Conservation (phyloP, 257 asterid genomes). For the Marsdenia floribunda region DNA sequence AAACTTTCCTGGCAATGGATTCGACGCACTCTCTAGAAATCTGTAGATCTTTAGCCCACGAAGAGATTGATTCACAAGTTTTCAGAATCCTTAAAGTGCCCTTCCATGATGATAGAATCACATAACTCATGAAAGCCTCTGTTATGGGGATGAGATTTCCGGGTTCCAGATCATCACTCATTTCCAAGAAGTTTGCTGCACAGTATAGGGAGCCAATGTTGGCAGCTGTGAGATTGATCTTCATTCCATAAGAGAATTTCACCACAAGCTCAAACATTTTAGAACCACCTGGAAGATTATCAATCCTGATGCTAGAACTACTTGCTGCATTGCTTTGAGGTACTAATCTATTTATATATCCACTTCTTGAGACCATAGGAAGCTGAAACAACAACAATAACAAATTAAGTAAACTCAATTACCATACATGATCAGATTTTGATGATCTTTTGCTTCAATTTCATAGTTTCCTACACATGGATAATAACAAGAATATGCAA, state of each 20-base stretch:
- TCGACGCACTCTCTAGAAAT: constrained; percentile 17
- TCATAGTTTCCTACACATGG: not conserved
- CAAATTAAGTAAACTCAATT: not conserved
- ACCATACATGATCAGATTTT: too few relatives aligned
- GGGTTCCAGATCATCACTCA: constrained; percentile 24
- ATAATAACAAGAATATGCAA: not conserved
- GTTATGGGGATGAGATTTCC: constrained; percentile 28
- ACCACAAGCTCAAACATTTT: constrained; percentile 27
- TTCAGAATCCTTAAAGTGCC: constrained; percentile 25
- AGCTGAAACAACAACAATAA: constrained; percentile 15
- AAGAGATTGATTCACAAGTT: constrained; percentile 29
- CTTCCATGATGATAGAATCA: constrained; percentile 31
- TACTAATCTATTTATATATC: constrained; percentile 22
- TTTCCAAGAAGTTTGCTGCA: constrained; percentile 34
- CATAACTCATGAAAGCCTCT: constrained; percentile 23
- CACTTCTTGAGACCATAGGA: constrained; percentile 31
- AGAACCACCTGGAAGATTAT: constrained; percentile 28
- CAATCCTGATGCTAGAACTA: constrained; percentile 19
- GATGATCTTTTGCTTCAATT: not conserved
- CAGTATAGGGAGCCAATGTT: constrained; percentile 28
- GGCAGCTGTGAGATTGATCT: constrained; percentile 25
- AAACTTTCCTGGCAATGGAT: constrained; percentile 25
- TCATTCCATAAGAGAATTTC: constrained; percentile 30
- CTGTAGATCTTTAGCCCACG: constrained; percentile 23
- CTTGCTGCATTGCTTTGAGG: constrained; percentile 10